phyloP scores from a whole-genome alignment of 108 stramenopile species.

The Pelagomonas calceolata region DNA sequence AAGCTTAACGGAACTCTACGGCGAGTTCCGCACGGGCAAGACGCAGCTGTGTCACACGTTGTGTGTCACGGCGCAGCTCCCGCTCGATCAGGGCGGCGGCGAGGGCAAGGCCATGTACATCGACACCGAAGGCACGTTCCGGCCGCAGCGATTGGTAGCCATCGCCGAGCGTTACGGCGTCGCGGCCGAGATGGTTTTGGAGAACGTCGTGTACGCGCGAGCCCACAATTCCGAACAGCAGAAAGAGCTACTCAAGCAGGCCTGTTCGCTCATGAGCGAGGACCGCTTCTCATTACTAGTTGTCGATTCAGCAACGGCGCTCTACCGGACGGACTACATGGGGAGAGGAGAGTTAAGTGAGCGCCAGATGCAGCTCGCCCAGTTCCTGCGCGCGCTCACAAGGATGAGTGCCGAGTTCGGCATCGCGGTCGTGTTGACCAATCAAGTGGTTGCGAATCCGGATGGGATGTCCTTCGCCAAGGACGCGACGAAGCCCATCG shows the following conservation, averaged over 20 bases:
- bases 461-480: conserved; percentile 95
- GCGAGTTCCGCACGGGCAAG: conserved; percentile 91
- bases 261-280: conserved; percentile 96
- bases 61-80: conserved; percentile 97
- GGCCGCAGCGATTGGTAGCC: conserved; percentile 79
- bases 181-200: conserved; percentile 80
- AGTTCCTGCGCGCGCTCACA: conserved; percentile 91
- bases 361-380: conserved; percentile 92
- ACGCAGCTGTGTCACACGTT: conserved; percentile 99
- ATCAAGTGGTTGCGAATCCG: conserved; percentile 98
- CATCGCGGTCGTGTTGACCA: conserved; percentile 96
- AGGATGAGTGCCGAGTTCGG: conserved; percentile 96
- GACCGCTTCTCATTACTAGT: conserved; percentile 90
- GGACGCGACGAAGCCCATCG: conserved; percentile 95
- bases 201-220: conserved; percentile 96
- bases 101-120: conserved; percentile 99
- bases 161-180: conserved; percentile 97
- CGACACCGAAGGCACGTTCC: conserved; percentile 98
- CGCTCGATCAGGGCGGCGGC: conserved; percentile 89
- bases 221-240: conserved; percentile 99
- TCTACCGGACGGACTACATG: conserved; percentile 97
- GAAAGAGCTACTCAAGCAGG: conserved; percentile 80
- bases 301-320: conserved; percentile 95
- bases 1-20: conserved; percentile 94
- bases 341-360: conserved; percentile 95